phyloP scores from a whole-genome alignment of 805 yeast genomes.

The Sugiyamaella chiloensis region DNA sequence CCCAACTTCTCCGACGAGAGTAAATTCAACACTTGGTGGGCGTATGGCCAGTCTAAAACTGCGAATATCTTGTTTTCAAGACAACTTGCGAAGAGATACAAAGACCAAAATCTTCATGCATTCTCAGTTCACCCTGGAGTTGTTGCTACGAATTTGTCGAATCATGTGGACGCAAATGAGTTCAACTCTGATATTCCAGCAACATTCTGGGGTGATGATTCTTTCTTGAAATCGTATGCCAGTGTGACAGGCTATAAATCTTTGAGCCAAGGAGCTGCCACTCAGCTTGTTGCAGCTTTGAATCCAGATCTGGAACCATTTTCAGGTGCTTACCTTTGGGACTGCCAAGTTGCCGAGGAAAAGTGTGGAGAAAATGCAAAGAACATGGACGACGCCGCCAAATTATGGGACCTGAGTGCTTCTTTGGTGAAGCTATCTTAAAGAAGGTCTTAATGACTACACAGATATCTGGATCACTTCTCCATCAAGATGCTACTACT shows the following conservation, averaged over 20 bases:
- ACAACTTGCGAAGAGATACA: constrained; percentile 6
- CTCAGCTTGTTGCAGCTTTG: constrained; percentile 11
- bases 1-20: constrained; percentile 11
- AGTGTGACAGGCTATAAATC: background rate
- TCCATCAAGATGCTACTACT: no score
- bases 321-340: constrained; percentile 7
- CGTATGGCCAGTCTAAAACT: constrained; percentile 19
- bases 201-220: constrained; percentile 8
- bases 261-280: constrained; percentile 11
- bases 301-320: constrained; percentile 3
- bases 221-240: background rate
- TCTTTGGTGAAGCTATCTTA: constrained; percentile 9
- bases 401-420: constrained; percentile 13
- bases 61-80: constrained; percentile 15
- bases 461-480: no score
- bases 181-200: background rate
- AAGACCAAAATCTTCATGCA: constrained; percentile 8
- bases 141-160: constrained; percentile 11
- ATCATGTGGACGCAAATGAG: constrained; percentile 10
- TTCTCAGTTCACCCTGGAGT: constrained; percentile 18
- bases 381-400: constrained; percentile 3
- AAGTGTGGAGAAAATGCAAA: constrained; percentile 5
- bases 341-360: constrained; percentile 13
- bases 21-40: constrained; percentile 10
- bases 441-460: no score